phyloP scores from a whole-genome alignment of 2,329 filamentous ascomycete species.

The Fusarium keratoplasticum region DNA sequence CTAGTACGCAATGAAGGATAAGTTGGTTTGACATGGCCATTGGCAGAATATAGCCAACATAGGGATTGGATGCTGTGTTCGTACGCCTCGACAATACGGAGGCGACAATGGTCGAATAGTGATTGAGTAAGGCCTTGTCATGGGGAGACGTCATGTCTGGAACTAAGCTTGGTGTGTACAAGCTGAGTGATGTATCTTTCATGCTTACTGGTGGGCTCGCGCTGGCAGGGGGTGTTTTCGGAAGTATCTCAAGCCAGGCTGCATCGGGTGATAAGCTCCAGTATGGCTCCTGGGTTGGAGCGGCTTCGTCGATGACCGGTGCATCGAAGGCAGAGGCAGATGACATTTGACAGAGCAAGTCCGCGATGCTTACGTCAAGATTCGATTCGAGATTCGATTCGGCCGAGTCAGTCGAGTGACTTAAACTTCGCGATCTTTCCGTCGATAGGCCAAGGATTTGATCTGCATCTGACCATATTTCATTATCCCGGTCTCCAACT shows the following conservation, averaged over 20 bases:
- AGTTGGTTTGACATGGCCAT: slow-evolving; percentile 49
- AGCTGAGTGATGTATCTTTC: neutral
- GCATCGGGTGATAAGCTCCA: neutral
- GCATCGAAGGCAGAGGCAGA: neutral
- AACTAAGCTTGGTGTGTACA: slow-evolving; percentile 28
- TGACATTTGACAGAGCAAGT: slow-evolving; percentile 1
- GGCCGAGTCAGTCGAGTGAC: neutral
- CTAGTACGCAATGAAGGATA: slow-evolving; percentile 49
- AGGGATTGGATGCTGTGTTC: slow-evolving; percentile 44
- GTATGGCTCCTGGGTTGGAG: neutral
- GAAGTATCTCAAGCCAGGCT: neutral
- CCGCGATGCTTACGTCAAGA: neutral
- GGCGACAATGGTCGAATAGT: slow-evolving; percentile 50
- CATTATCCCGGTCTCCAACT: neutral
- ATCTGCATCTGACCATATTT: neutral
- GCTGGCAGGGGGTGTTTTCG: neutral
- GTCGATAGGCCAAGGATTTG: neutral
- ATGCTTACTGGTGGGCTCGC: neutral
- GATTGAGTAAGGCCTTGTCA: slow-evolving; percentile 50
- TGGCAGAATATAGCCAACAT: slow-evolving; percentile 48
- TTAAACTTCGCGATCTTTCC: neutral
- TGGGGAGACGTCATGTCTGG: slow-evolving; percentile 45
- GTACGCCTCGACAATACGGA: slow-evolving; percentile 48
- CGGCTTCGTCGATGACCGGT: neutral
- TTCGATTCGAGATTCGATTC: neutral